A percentile compares a stretch with the other conserved stretches of the same genome.
phyloP scores from a whole-genome alignment of 2,329 filamentous ascomycete genomes.

The Corinectria fuckeliana region DNA sequence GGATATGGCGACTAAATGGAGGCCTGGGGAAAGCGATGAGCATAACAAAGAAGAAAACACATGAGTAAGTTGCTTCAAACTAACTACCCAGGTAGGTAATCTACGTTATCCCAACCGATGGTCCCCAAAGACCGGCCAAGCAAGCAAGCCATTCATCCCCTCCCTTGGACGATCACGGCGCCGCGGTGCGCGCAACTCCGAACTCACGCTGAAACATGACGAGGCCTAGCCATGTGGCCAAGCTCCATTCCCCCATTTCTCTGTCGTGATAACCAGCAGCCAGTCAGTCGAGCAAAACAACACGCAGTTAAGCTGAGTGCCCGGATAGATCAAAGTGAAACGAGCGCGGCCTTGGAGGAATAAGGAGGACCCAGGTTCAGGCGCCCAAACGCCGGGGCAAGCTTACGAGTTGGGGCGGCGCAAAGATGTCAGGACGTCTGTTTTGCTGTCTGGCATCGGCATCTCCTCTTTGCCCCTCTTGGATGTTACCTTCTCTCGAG shows the following conservation, averaged over 20 bases:
- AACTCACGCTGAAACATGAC: slow-evolving; percentile 39
- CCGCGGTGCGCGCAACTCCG: slow-evolving; percentile 28
- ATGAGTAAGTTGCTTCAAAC: slow-evolving; percentile 8
- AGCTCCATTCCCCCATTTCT: slow-evolving; percentile 31
- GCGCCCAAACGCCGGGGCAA: slow-evolving; percentile 11
- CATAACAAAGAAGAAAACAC: not conserved
- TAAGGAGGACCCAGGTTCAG: slow-evolving; percentile 32
- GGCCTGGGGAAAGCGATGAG: slow-evolving; percentile 4
- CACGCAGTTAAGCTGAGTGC: slow-evolving; percentile 18
- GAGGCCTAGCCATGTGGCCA: slow-evolving; percentile 32
- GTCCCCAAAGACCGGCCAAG: slow-evolving; percentile 13
- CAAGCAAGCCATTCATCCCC: slow-evolving; percentile 3
- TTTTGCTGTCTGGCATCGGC: slow-evolving; percentile 2
- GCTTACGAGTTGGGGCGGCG: slow-evolving; percentile 15
- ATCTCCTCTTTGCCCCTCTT: slow-evolving; percentile 10
- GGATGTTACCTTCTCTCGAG: slow-evolving; percentile 13
- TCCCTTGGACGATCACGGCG: slow-evolving; percentile 8
- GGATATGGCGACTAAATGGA: slow-evolving; percentile 21
- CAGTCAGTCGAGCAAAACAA: slow-evolving; percentile 26
- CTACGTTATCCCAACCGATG: slow-evolving; percentile 8
- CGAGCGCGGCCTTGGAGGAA: slow-evolving; percentile 25
- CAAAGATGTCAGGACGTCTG: not conserved
- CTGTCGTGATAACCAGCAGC: slow-evolving; percentile 26
- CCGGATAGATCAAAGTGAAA: slow-evolving; percentile 35
- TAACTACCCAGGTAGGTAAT: slow-evolving; percentile 1